These are phyloP conservation scores for Dryadomyces quercivorus DNA, from an alignment of 2,329 filamentous ascomycete genomes.

Conservation along the genomic window DNA sequence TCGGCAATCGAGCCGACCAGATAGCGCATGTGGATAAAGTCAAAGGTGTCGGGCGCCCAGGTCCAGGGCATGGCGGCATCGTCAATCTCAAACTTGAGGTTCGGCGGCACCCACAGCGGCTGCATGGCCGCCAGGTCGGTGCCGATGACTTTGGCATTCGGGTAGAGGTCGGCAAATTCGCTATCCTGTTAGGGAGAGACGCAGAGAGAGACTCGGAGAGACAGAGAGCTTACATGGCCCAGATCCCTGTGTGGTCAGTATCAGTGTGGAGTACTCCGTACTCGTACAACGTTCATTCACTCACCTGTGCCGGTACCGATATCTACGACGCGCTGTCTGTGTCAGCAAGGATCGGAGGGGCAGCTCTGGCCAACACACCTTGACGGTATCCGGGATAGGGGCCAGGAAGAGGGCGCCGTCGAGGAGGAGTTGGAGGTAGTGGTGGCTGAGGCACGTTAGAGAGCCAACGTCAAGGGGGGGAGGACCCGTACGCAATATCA, in stretches of 20 bases:
- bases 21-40: constrained; percentile 39
- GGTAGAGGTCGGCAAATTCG: constrained; percentile 31
- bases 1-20: neutral
- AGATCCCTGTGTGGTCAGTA: neutral
- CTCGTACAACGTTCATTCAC: neutral
- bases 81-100: constrained; percentile 44
- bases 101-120: constrained; percentile 43
- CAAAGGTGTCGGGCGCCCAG: constrained; percentile 32
- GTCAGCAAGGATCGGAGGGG: no score
- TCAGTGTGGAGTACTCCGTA: no score
- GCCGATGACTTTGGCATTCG: constrained; percentile 32
- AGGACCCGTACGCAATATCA: neutral
- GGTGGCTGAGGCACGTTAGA: neutral
- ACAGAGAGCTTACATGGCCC: neutral
- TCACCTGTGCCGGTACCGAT: neutral
- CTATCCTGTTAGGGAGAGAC: constrained; percentile 19
- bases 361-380: neutral
- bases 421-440: neutral
- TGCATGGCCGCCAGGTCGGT: constrained; percentile 46
- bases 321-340: neutral
- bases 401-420: neutral
- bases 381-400: neutral
- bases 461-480: no score
- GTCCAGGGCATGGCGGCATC: constrained; percentile 41
- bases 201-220: neutral